phyloP scores from a whole-genome alignment of 352 stramenopile genomes.

The Pythium guiyangense region DNA sequence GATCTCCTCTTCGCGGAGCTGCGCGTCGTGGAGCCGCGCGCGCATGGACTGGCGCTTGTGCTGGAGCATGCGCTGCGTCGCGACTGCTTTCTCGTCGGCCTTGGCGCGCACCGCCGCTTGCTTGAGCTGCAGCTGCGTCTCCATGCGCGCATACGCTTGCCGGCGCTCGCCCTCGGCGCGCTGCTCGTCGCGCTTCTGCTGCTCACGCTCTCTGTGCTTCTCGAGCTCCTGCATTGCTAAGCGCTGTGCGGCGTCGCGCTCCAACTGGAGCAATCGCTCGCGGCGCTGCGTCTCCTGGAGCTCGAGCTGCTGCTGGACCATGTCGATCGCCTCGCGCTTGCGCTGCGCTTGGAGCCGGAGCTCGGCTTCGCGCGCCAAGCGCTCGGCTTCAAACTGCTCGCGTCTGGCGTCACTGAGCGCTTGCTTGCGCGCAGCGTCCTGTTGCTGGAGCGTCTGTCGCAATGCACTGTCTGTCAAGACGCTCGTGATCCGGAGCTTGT shows the following conservation, averaged over 20 bases:
- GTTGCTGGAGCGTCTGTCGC: slow-evolving; percentile 35
- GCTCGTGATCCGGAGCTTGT: slow-evolving; percentile 56
- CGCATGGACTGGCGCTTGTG: slow-evolving; percentile 48
- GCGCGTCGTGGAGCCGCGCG: slow-evolving; percentile 56
- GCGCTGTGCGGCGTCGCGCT: slow-evolving; percentile 34
- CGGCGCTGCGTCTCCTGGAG: slow-evolving; percentile 50
- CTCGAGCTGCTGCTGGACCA: slow-evolving; percentile 52
- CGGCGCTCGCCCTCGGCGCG: slow-evolving; percentile 46
- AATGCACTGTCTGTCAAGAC: slow-evolving; percentile 63
- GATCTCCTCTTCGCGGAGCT: slow-evolving; percentile 79
- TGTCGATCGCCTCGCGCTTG: slow-evolving; percentile 63
- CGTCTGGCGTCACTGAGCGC: slow-evolving; percentile 55
- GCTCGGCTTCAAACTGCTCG: slow-evolving; percentile 37
- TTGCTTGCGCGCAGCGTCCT: slow-evolving; percentile 57
- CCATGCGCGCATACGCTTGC: slow-evolving; percentile 58
- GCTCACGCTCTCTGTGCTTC: slow-evolving; percentile 41
- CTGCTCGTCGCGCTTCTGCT: slow-evolving; percentile 44
- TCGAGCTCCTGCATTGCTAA: slow-evolving; percentile 41
- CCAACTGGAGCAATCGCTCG: slow-evolving; percentile 40
- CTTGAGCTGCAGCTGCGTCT: slow-evolving; percentile 42
- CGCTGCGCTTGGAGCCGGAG: slow-evolving; percentile 32
- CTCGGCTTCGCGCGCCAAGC: slow-evolving; percentile 41
- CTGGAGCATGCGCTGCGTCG: slow-evolving; percentile 44
- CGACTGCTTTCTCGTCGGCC: slow-evolving; percentile 44
- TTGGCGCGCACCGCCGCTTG: slow-evolving; percentile 35